Evolutionary conservation across 2,329 filamentous ascomycete genomes (phyloP).

Genomic region (Cladosporium sp.): DNA sequence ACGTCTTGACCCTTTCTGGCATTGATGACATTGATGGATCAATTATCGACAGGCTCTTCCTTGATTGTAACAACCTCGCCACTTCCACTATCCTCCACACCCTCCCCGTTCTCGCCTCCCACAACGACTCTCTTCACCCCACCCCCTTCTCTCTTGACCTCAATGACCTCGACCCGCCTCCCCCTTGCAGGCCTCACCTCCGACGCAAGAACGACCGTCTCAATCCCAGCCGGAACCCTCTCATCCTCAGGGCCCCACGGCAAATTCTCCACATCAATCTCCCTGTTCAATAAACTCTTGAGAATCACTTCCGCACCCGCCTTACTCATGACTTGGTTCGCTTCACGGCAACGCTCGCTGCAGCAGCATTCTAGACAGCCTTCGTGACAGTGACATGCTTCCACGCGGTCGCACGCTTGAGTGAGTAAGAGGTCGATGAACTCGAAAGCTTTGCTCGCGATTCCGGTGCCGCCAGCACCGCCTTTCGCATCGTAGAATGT

Average conservation of each 20-base stretch:
- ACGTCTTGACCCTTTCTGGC: no score
- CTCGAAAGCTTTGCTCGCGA: constrained; percentile 91
- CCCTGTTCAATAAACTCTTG: constrained; percentile 70
- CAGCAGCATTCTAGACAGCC: constrained; percentile 92
- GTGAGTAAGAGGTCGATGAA: constrained; percentile 78
- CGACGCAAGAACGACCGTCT: constrained; percentile 76
- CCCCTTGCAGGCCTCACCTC: constrained; percentile 59
- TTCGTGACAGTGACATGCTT: constrained; percentile 72
- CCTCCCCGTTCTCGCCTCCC: constrained; percentile 28
- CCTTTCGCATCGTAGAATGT: constrained; percentile 97
- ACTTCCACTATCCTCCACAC: constrained; percentile 24
- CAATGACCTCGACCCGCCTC: constrained; percentile 43
- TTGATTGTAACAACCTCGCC: constrained; percentile 34
- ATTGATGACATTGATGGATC: no score
- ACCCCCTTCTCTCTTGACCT: constrained; percentile 42
- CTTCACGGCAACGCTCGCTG: constrained; percentile 78
- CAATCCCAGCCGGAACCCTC: constrained; percentile 68
- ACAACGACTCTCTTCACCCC: constrained; percentile 33
- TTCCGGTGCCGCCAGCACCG: constrained; percentile 78
- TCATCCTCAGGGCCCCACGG: constrained; percentile 80
- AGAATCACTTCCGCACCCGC: constrained; percentile 81
- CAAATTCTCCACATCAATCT: constrained; percentile 80
- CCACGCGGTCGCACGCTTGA: constrained; percentile 75
- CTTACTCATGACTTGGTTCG: constrained; percentile 92
- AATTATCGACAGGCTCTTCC: constrained; percentile 36